Base-by-base conservation (phyloP, 2,329 filamentous ascomycete species). In the Grosmannia huntii region DNA sequence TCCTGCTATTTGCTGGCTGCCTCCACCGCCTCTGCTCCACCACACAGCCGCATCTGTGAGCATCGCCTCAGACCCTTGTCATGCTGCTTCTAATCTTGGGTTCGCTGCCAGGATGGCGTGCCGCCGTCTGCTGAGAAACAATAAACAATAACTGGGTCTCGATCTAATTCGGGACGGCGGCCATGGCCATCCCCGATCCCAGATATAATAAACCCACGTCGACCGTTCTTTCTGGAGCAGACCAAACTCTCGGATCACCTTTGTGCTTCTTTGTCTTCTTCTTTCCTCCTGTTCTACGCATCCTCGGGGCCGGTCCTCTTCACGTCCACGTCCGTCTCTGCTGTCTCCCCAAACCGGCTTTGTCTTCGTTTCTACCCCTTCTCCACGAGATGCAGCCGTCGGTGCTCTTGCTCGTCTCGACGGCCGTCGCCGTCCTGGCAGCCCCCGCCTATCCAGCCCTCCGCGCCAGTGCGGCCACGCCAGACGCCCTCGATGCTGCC, bases 391-490 rank as follows among this genome's bases (percentile, higher is more conserved):
- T 84, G 81, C 75, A 73, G 65, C 69, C 72, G 64, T 76, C 76
- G 62, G 76, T 75, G 19, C 12, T 64, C 61, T 64, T 79, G 63
- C 62, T 81, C 54, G 64, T 73, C 41, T 74, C 78, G 55, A 71
- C 75, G 63, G 71, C 72, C 69, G 73, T 73, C 60, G 66, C 75
- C 57, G 71, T 72, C 64, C 65, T 71, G 49, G 74, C 74, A 57
- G 76, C 77, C 36, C 75, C 74, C 10, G 69, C 73, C 53, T 77
- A 75, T 63, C 79, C 78, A 11, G 66, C 71, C 12, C 66, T 77
- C 62, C 73, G 74, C 62, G 61, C 71, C 63, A 66, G 71, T 57
- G 66, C 73, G 36, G 67, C 68, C 58, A 67, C 71, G 52, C 70
- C 75, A 25, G 71, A 70, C 50, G 71, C 71, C 23, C 64, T 78